These are phyloP conservation scores for Reutealis trisperma DNA, from an alignment of 345 rosid species.

Conservation along the genomic window DNA sequence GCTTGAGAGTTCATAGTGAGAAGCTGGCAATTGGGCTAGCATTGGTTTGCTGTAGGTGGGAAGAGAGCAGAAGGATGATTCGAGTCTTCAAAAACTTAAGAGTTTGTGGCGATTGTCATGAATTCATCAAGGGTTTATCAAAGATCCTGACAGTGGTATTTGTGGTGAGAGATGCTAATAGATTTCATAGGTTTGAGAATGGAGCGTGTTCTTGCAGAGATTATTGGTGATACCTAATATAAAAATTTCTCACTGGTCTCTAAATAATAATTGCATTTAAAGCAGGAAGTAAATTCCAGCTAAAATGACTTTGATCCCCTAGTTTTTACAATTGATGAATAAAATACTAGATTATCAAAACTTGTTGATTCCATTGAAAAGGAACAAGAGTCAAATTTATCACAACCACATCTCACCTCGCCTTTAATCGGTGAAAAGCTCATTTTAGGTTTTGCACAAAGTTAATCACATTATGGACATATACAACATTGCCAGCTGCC, in stretches of 20 bases:
- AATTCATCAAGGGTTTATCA: slow-evolving; percentile 72
- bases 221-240: slow-evolving; percentile 46
- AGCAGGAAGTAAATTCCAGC: too few relatives aligned
- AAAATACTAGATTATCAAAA: neutral
- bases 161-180: slow-evolving; percentile 77
- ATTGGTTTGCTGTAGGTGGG: slow-evolving; percentile 45
- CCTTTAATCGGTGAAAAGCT: neutral
- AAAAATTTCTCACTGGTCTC: too few relatives aligned
- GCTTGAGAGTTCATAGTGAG: slow-evolving; percentile 80
- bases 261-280: too few relatives aligned
- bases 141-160: slow-evolving; percentile 47
- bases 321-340: too few relatives aligned
- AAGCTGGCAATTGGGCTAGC: slow-evolving; percentile 85
- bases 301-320: too few relatives aligned
- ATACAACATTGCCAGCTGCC: neutral
- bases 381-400: neutral
- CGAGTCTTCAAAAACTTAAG: slow-evolving; percentile 82
- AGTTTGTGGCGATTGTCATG: slow-evolving; percentile 81
- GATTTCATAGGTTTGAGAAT: slow-evolving; percentile 75
- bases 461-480: neutral
- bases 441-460: neutral
- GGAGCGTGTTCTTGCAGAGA: slow-evolving; percentile 72
- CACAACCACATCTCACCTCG: neutral
- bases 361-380: neutral
- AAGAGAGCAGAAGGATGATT: slow-evolving; percentile 42